Evolutionary conservation across 2,329 filamentous ascomycete species (phyloP), one percentile per base, ranked within the genome.

Genomic region (Cytospora schulzeri): DNA sequence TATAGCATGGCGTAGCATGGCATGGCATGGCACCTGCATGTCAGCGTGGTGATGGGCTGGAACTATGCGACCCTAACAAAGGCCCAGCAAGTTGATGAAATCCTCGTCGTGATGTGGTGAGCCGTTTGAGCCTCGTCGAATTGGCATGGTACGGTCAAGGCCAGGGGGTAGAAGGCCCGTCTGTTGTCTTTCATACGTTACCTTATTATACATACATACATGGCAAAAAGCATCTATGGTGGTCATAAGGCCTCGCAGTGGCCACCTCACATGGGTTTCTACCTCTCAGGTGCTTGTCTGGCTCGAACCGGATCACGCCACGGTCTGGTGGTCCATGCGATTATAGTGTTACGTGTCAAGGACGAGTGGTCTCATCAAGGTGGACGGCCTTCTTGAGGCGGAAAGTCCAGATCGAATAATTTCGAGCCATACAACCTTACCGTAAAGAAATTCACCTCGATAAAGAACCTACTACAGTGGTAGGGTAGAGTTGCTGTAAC

Each of bases 231-330:
- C 24, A 57, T 14, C 19, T 24, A 6, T 50, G 17, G 5, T 12
- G 28, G 57, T 22, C 57, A 59, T 24, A 28, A 6, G 57, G 19
- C 41, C 41, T 33, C 12, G 57, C 31, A 19, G 29, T 35, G 31
- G 24, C 45, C 57, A 50, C 41, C 28, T 24, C 38, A n/a, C 38
- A 41, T 41, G 35, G 35, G 31, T 45, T 19, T 51, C 22, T 51
- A n/a, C 29, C 26, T n/a, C n/a, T 11, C 22, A 33, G 15, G 56
- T 48, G 28, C 26, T 48, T 17, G 26, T 59, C 57, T 51, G 29
- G 57, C 22, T 45, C 28, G 29, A 51, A 38, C 26, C 22, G 14
- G 28, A 33, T 59, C 57, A 59, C 57, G 41, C 57, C 41, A 51
- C n/a, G 28, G 33, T 50, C 57, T 59, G 57, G 28, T 22, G 57